These are phyloP conservation scores for Chlorella sp. DNA, from an alignment of 139 green algal genomes.

Conservation along the genomic window DNA sequence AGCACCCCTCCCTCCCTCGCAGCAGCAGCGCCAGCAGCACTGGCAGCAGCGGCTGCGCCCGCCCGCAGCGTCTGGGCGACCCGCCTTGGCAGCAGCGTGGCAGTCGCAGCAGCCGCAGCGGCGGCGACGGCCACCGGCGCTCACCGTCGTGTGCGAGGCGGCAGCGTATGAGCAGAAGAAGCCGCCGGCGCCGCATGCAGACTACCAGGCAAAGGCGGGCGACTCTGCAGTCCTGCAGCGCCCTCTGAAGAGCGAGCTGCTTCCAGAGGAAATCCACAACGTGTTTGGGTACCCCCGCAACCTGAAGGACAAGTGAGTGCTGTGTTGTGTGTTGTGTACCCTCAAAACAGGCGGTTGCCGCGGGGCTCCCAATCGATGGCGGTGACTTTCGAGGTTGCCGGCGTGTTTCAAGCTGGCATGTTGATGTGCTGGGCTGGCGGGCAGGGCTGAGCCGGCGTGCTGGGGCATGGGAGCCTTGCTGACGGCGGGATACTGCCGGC, in stretches of 20 bases:
- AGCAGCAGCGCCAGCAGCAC: background rate
- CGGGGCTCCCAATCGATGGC: too few species aligned
- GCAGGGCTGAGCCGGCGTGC: too few species aligned
- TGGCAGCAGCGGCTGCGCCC: constrained; percentile 7
- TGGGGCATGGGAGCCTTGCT: too few species aligned
- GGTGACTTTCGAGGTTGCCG: too few species aligned
- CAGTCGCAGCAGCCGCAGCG: constrained; percentile 1
- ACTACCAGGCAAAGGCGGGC: constrained; percentile 76
- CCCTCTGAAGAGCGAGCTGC: constrained; percentile 73
- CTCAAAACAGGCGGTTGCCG: too few species aligned
- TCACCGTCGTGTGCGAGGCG: background rate
- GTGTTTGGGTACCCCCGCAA: constrained; percentile 83
- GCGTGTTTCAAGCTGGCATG: background rate
- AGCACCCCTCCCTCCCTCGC: background rate
- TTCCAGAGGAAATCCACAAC: constrained; percentile 64
- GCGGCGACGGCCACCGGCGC: background rate
- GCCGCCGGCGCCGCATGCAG: constrained; percentile 32
- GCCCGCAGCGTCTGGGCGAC: background rate
- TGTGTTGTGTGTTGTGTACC: too few species aligned
- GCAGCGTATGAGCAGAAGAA: background rate
- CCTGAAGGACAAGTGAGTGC: constrained; percentile 54
- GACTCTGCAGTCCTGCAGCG: constrained; percentile 78
- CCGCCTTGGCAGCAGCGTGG: background rate
- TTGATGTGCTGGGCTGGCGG: background rate
- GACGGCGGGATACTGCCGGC: too few species aligned